Conservation (phyloP, 176 grass and related monocot species). For the Oryza punctata region DNA sequence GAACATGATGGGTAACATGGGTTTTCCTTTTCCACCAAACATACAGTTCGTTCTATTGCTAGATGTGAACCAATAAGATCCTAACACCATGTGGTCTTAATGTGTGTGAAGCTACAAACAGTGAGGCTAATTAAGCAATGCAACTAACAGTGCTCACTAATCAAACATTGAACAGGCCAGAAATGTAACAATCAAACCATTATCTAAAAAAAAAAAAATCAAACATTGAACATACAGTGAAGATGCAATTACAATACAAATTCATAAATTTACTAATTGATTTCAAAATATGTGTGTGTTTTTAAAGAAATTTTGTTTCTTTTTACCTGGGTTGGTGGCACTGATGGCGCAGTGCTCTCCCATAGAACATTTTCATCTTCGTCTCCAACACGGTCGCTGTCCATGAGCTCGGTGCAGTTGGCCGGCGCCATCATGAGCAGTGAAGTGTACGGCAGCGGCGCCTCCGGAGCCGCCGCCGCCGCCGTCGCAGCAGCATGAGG, state of each 20-base stretch:
- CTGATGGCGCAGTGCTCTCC: constrained; percentile 49
- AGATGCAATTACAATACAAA: not conserved
- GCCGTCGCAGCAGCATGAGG: not conserved
- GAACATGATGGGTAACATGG: too few species aligned
- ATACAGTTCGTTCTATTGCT: not conserved
- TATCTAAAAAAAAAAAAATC: not conserved
- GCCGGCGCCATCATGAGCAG: constrained; percentile 56
- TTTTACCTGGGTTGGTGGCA: constrained; percentile 61
- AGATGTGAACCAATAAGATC: not conserved
- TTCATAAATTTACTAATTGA: not conserved
- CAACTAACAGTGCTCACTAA: not conserved
- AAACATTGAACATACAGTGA: not conserved
- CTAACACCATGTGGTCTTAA: not conserved
- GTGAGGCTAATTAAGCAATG: not conserved
- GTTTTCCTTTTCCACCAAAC: too few species aligned
- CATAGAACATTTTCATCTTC: constrained; percentile 58
- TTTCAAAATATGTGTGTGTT: not conserved
- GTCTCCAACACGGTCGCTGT: constrained; percentile 23
- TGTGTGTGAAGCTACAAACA: not conserved
- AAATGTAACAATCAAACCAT: too few species aligned
- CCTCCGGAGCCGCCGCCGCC: not conserved
- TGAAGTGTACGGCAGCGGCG: constrained; percentile 58
- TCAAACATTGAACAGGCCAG: not conserved
- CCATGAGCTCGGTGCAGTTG: constrained; percentile 43
- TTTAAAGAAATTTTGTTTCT: not conserved